Evolutionary conservation across 2,329 filamentous ascomycete species (phyloP).

Genomic region (Ambrosiella xylebori): DNA sequence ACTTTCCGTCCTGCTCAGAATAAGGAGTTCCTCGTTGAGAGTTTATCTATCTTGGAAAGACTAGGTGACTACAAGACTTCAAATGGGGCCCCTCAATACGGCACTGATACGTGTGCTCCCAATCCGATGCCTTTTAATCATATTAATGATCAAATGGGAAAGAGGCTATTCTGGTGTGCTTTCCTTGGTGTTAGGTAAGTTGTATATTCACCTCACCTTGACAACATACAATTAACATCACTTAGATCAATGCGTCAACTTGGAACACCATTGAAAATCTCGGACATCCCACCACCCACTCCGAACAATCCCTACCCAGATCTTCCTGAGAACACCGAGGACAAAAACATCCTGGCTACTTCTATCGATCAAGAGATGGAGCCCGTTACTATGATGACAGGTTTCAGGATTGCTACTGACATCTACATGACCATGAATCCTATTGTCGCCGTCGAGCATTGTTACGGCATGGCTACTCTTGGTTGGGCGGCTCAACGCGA

Average conservation of each 20-base stretch:
- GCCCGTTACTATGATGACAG: conserved; percentile 52
- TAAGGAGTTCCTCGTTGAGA: conserved; percentile 56
- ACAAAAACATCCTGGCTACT: conserved; percentile 58
- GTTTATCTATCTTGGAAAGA: conserved; percentile 35
- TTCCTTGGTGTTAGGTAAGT: conserved; percentile 53
- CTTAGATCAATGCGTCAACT: conserved; percentile 58
- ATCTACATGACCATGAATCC: conserved; percentile 69
- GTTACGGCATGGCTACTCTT: conserved; percentile 61
- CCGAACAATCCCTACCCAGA: conserved; percentile 61
- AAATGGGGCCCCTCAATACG: conserved; percentile 23
- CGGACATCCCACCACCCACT: conserved; percentile 61
- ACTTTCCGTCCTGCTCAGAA: conserved; percentile 50
- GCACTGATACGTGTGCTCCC: conserved; percentile 22
- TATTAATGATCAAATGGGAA: conserved; percentile 55
- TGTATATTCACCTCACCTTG: background rate
- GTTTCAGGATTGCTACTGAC: conserved; percentile 64
- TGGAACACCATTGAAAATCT: conserved; percentile 51
- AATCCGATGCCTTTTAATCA: conserved; percentile 41
- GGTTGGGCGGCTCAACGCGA: conserved; percentile 64
- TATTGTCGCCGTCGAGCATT: conserved; percentile 62
- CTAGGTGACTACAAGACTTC: conserved; percentile 12
- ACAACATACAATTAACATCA: conserved; percentile 14
- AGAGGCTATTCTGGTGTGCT: conserved; percentile 71
- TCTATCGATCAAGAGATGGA: conserved; percentile 53
- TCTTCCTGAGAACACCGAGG: conserved; percentile 66